phyloP scores from a whole-genome alignment of 2,329 filamentous ascomycete genomes.

The Colletotrichum sojae region DNA sequence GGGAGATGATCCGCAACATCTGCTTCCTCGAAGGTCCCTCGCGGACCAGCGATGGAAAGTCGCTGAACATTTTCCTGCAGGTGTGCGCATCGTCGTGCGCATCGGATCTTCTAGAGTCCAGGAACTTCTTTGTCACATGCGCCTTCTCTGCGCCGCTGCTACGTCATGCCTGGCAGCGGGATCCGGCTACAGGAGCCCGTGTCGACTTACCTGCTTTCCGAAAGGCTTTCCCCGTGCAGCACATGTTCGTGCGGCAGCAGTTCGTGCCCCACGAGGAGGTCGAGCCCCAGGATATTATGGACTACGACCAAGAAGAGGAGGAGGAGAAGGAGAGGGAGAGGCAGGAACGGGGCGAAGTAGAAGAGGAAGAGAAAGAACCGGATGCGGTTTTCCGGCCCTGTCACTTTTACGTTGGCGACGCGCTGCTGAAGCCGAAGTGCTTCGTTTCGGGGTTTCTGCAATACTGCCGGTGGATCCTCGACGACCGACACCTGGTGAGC shows the following conservation, averaged over 20 bases:
- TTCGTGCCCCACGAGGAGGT: neutral
- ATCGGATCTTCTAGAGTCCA: neutral
- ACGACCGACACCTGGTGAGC: constrained; percentile 7
- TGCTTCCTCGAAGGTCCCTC: constrained; percentile 18
- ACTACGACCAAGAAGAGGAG: neutral
- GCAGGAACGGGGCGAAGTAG: neutral
- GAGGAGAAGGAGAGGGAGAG: neutral
- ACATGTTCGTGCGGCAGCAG: constrained; percentile 32
- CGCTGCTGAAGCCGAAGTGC: constrained; percentile 10
- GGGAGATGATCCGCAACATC: constrained; percentile 1
- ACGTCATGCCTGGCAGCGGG: neutral
- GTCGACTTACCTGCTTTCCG: neutral
- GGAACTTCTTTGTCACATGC: constrained; percentile 12
- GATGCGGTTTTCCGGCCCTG: constrained; percentile 15
- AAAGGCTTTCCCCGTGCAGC: constrained; percentile 16
- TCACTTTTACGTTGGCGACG: constrained; percentile 25
- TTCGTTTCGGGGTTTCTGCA: constrained; percentile 14
- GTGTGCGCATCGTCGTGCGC: constrained; percentile 13
- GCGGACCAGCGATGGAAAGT: constrained; percentile 11
- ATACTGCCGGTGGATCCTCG: constrained; percentile 12
- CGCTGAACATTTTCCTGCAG: neutral
- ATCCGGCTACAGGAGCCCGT: neutral
- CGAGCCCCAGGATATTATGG: neutral
- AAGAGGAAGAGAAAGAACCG: neutral
- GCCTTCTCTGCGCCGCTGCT: constrained; percentile 23